Conservation (phyloP, 73 alveolate genomes). For the Vitrella brassicaformis region DNA sequence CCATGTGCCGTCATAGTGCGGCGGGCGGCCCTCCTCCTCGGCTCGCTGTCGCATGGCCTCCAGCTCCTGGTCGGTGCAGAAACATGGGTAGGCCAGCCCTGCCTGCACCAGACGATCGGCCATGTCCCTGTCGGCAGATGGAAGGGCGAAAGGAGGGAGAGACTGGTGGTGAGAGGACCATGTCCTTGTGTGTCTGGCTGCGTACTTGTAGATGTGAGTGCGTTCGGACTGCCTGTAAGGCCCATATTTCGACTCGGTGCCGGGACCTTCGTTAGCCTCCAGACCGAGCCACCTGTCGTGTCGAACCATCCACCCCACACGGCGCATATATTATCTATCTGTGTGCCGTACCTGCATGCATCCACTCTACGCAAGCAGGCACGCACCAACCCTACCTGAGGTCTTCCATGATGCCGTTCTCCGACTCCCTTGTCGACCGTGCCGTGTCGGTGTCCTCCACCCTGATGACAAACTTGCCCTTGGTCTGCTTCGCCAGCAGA, state of each 20-base stretch:
- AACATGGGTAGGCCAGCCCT: slow-evolving; percentile 30
- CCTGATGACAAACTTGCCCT: slow-evolving; percentile 22
- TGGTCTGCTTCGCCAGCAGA: slow-evolving; percentile 23
- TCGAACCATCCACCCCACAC: too few relatives aligned
- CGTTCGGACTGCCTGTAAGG: slow-evolving; percentile 40
- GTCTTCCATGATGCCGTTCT: slow-evolving; percentile 22
- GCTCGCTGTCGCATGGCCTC: slow-evolving; percentile 32
- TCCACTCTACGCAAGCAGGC: too few relatives aligned
- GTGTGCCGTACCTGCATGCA: too few relatives aligned
- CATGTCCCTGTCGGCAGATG: too few relatives aligned
- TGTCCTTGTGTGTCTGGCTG: too few relatives aligned
- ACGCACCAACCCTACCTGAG: not conserved
- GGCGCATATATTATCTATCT: too few relatives aligned
- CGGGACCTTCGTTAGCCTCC: slow-evolving; percentile 21
- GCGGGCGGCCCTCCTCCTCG: not conserved
- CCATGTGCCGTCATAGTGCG: not conserved
- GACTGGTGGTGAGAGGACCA: too few relatives aligned
- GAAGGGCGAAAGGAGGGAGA: too few relatives aligned
- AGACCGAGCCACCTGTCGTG: not conserved
- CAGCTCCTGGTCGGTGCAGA: slow-evolving; percentile 26
- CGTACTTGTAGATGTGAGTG: slow-evolving; percentile 3
- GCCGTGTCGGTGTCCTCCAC: slow-evolving; percentile 35
- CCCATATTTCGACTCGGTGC: slow-evolving; percentile 11
- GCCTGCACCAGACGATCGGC: slow-evolving; percentile 8
- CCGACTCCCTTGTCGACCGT: slow-evolving; percentile 24